These are phyloP conservation scores for Ophiostoma perfectum DNA, from an alignment of 2,329 filamentous ascomycete species.

Conservation along the genomic window DNA sequence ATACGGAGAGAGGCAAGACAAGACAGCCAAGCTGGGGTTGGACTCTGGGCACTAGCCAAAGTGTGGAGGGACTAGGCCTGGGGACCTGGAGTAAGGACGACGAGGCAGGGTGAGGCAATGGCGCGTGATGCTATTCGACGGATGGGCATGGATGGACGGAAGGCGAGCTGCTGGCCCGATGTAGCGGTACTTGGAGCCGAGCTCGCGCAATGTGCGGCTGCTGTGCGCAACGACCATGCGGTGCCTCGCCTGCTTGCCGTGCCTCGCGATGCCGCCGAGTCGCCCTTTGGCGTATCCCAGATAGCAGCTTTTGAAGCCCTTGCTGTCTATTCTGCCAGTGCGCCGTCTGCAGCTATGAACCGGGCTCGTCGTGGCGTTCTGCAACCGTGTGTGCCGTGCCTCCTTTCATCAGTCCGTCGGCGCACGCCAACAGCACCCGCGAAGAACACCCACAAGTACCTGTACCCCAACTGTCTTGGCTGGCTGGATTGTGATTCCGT, in stretches of 20 bases:
- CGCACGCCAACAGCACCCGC: not conserved
- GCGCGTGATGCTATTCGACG: constrained; percentile 9
- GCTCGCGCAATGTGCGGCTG: not conserved
- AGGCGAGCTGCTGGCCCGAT: constrained; percentile 17
- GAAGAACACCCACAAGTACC: constrained; percentile 3
- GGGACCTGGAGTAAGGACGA: not conserved
- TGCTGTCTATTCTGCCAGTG: not conserved
- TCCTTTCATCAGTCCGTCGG: not conserved
- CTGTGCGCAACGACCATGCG: too few relatives aligned
- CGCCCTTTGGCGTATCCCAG: not conserved
- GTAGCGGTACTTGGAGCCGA: constrained; percentile 18
- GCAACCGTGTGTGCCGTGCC: not conserved
- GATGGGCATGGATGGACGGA: constrained; percentile 21
- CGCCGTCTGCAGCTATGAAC: not conserved
- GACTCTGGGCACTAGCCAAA: not conserved
- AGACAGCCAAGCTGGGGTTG: constrained; percentile 12
- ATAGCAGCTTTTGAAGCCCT: not conserved
- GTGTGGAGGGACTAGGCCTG: not conserved
- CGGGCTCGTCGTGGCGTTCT: not conserved
- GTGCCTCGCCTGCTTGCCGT: too few relatives aligned
- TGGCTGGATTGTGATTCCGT: constrained; percentile 23
- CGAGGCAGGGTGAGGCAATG: constrained; percentile 12
- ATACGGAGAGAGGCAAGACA: constrained; percentile 5
- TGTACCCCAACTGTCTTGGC: constrained; percentile 9
- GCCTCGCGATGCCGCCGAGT: not conserved